Percentiles rank a stretch among this genome's conserved stretches.
Evolutionary conservation across 1,139 yeast species (phyloP).

Genomic region (Schwanniomyces etchellsii): DNA sequence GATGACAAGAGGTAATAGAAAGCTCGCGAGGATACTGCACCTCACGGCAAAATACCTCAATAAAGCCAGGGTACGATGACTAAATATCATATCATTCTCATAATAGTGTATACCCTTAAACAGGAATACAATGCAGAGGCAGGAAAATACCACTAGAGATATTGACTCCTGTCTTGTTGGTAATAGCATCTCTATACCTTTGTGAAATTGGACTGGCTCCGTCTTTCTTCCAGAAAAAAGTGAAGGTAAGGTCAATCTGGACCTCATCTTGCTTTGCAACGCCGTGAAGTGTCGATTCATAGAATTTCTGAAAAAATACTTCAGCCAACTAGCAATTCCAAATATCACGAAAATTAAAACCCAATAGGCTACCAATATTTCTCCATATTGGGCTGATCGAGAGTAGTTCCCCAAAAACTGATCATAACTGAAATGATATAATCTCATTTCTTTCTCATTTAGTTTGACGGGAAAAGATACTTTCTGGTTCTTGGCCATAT

Average conservation of each 20-base stretch:
- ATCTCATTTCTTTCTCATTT: slow-evolving; percentile 8
- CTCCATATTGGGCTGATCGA: slow-evolving; percentile 29
- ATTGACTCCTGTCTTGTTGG: slow-evolving; percentile 66
- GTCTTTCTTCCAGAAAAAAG: slow-evolving; percentile 20
- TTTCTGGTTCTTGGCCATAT: slow-evolving; percentile 14
- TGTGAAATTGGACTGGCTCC: slow-evolving; percentile 18
- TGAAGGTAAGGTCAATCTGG: slow-evolving; percentile 24
- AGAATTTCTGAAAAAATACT: slow-evolving; percentile 18
- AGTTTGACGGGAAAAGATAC: slow-evolving; percentile 20
- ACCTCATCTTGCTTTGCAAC: slow-evolving; percentile 24
- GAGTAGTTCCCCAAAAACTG: slow-evolving; percentile 38
- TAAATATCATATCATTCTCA: slow-evolving; percentile 26
- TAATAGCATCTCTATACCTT: slow-evolving; percentile 31
- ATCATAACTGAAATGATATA: slow-evolving; percentile 13
- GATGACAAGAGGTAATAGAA: slow-evolving; percentile 46
- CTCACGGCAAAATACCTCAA: slow-evolving; percentile 46
- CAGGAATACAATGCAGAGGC: slow-evolving; percentile 37
- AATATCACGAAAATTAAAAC: slow-evolving; percentile 18
- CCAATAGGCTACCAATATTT: slow-evolving; percentile 27
- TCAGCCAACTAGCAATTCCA: slow-evolving; percentile 29
- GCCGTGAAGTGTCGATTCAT: slow-evolving; percentile 18
- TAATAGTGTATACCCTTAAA: slow-evolving; percentile 15
- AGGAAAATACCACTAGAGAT: slow-evolving; percentile 40
- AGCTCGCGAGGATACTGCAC: slow-evolving; percentile 52
- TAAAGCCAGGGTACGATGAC: slow-evolving; percentile 11